Evolutionary conservation across 169 alveolate genomes (phyloP).

Genomic region (Eimeria tenella): DNA sequence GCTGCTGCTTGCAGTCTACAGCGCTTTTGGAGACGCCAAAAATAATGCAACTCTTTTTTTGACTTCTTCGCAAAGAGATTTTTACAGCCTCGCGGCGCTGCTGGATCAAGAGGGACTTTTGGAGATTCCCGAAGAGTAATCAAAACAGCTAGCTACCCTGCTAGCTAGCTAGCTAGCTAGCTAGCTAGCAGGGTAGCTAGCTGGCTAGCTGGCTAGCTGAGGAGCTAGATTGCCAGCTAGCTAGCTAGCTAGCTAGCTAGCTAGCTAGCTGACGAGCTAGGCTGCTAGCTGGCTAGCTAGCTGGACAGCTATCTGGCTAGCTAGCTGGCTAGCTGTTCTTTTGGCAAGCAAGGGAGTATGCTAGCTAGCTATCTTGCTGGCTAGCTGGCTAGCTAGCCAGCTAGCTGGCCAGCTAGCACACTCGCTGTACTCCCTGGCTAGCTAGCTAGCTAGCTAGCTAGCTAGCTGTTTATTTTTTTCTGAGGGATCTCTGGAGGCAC

Average conservation of each 20-base stretch:
- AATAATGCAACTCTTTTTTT: slow-evolving; percentile 18
- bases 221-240: not conserved
- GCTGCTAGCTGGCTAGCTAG: not conserved
- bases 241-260: not conserved
- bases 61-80: slow-evolving; percentile 1
- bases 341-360: too few species aligned
- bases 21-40: not conserved
- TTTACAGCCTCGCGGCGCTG: not conserved
- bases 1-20: slow-evolving; percentile 2
- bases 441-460: not conserved
- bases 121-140: not conserved
- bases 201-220: not conserved
- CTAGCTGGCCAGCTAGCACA: not conserved
- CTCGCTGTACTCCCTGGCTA: not conserved
- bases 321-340: too few species aligned
- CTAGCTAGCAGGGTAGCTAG: not conserved
- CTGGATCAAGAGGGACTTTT: not conserved
- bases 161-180: not conserved
- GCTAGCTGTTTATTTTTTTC: too few species aligned
- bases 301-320: too few species aligned
- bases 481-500: too few species aligned
- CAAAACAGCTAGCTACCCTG: not conserved
- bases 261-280: not conserved
- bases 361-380: too few species aligned
- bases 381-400: not conserved